phyloP scores from a whole-genome alignment of 768 basidiomycete genomes.

The Pisolithus sp. region DNA sequence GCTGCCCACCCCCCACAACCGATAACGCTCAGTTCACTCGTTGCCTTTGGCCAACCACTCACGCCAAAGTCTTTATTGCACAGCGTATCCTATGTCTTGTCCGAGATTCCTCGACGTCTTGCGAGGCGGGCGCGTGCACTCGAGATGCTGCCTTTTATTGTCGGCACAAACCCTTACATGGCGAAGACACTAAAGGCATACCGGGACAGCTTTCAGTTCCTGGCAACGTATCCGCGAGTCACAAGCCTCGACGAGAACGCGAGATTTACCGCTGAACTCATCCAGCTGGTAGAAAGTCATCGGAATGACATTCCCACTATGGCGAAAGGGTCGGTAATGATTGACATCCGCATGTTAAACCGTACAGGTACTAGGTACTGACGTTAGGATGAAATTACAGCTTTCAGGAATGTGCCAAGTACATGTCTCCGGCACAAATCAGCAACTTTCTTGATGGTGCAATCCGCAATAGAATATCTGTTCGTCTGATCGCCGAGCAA shows the following conservation, averaged over 20 bases:
- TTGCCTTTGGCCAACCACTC: conserved; percentile 72
- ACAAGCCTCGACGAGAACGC: conserved; percentile 64
- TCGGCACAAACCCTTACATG: conserved; percentile 86
- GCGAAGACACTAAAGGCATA: conserved; percentile 63
- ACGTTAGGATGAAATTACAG: conserved; percentile 28
- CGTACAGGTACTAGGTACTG: not conserved
- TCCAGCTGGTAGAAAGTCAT: conserved; percentile 66
- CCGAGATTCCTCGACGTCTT: conserved; percentile 72
- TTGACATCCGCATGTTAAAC: not conserved
- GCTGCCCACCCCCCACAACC: conserved; percentile 59
- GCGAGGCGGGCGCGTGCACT: conserved; percentile 69
- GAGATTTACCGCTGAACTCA: conserved; percentile 60
- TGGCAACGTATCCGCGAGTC: conserved; percentile 63
- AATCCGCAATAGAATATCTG: conserved; percentile 81
- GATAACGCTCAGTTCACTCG: conserved; percentile 63
- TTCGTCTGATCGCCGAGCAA: conserved; percentile 86
- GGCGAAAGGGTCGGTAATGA: conserved; percentile 67
- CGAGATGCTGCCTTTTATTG: conserved; percentile 78
- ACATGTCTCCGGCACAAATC: conserved; percentile 77
- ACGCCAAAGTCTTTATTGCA: conserved; percentile 63
- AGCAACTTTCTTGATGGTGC: conserved; percentile 76
- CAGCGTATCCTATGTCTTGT: conserved; percentile 68
- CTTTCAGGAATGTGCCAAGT: conserved; percentile 80
- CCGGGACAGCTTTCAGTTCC: conserved; percentile 59
- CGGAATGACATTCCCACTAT: conserved; percentile 86